These are phyloP conservation scores for Boletus patriciae DNA, from an alignment of 768 basidiomycete species.

Conservation along the genomic window DNA sequence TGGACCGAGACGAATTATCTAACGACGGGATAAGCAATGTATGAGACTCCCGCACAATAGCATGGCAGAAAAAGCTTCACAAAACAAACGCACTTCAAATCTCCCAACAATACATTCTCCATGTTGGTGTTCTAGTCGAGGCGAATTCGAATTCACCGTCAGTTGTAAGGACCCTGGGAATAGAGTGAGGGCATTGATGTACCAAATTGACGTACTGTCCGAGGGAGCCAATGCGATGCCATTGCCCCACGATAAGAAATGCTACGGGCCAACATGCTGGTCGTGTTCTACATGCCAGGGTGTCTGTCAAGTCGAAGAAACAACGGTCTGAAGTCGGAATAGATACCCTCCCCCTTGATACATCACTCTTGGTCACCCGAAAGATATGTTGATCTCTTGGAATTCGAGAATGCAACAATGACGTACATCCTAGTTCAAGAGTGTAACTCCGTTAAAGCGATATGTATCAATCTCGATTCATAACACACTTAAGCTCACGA, in stretches of 20 bases:
- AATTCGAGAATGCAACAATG: slow-evolving; percentile 17
- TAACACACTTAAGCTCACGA: neutral
- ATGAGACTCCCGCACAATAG: neutral
- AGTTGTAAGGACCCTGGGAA: slow-evolving; percentile 15
- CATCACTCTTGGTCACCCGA: slow-evolving; percentile 57
- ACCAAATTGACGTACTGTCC: slow-evolving; percentile 25
- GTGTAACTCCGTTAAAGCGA: slow-evolving; percentile 49
- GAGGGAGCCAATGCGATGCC: slow-evolving; percentile 58
- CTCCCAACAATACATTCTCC: neutral
- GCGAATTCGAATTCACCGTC: neutral
- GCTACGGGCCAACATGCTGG: slow-evolving; percentile 39
- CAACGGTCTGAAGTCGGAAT: neutral
- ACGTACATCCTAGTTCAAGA: no score
- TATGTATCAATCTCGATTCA: slow-evolving; percentile 54
- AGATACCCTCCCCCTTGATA: slow-evolving; percentile 53
- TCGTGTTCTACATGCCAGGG: slow-evolving; percentile 43
- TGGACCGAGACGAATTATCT: neutral
- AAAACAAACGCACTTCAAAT: neutral
- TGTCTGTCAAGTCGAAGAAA: neutral
- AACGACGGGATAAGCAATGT: neutral
- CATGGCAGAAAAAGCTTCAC: neutral
- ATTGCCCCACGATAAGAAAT: slow-evolving; percentile 56
- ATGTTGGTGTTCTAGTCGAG: neutral
- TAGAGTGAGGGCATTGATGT: neutral
- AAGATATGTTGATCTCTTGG: neutral